A percentile compares a stretch with the other conserved stretches of the same genome.
Evolutionary conservation across 2,329 filamentous ascomycete genomes (phyloP).

Genomic region (Lasiodiplodia hormozganensis): DNA sequence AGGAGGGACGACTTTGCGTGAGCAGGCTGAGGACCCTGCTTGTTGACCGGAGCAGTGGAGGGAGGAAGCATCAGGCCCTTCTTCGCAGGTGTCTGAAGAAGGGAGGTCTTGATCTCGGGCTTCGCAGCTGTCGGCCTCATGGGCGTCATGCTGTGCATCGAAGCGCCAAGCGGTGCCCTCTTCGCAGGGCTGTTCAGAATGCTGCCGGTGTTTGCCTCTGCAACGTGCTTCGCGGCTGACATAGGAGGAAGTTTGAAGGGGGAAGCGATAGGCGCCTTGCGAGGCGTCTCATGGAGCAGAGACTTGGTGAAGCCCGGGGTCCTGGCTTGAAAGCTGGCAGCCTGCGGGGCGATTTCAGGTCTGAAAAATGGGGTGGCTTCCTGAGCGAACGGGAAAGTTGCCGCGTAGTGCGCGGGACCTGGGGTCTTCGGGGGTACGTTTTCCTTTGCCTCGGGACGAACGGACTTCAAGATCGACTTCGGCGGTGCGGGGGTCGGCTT

Average conservation of each 20-base stretch:
- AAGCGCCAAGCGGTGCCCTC: conserved; percentile 10
- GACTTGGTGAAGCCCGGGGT: conserved; percentile 25
- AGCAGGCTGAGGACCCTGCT: background rate
- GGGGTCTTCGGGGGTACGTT: conserved; percentile 16
- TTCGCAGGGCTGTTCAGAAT: conserved; percentile 26
- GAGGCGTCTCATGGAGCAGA: conserved; percentile 28
- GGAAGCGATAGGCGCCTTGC: conserved; percentile 23
- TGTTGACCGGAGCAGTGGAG: conserved; percentile 27
- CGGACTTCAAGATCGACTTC: background rate
- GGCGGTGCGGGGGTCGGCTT: conserved; percentile 12
- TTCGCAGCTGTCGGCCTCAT: conserved; percentile 20
- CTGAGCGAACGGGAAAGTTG: conserved; percentile 16
- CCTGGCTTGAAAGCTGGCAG: conserved; percentile 19
- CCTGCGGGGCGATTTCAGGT: background rate
- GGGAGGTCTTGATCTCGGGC: conserved; percentile 6
- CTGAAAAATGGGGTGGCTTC: conserved; percentile 27
- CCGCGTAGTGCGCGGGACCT: conserved; percentile 8
- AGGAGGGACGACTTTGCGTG: conserved; percentile 25
- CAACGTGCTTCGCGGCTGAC: conserved; percentile 23
- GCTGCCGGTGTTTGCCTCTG: background rate
- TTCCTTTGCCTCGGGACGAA: conserved; percentile 7
- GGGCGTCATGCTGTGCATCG: conserved; percentile 12
- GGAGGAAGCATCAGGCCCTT: conserved; percentile 30
- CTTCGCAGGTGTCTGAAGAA: conserved; percentile 29
- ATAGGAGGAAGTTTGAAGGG: conserved; percentile 29